A percentile compares a stretch with the other conserved stretches of the same genome.
Evolutionary conservation across 2,329 filamentous ascomycete species (phyloP).

Genomic region (Aspergillus brunneoviolaceus): DNA sequence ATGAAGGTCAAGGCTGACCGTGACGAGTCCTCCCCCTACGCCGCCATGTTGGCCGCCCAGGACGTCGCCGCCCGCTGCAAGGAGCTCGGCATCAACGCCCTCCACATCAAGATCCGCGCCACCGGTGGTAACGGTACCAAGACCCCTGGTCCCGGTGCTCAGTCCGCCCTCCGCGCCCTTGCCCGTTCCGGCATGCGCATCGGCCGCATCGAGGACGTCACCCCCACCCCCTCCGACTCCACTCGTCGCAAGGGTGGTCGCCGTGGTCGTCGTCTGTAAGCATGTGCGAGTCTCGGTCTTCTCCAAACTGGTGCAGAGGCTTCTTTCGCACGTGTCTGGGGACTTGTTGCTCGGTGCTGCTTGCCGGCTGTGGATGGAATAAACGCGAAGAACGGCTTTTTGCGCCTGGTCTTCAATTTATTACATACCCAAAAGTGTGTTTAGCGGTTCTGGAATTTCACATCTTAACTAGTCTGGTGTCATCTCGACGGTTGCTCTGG

Average conservation of each 20-base stretch:
- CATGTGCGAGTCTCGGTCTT: conserved; percentile 38
- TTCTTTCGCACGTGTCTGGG: conserved; percentile 32
- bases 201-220: conserved; percentile 98
- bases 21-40: conserved; percentile 99
- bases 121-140: conserved; percentile 99
- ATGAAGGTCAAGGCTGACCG: conserved; percentile 99
- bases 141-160: conserved; percentile 98
- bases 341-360: conserved; percentile 23
- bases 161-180: conserved; percentile 97
- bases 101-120: conserved; percentile 99
- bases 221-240: conserved; percentile 97
- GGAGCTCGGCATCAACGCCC: conserved; percentile 84
- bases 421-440: conserved; percentile 37
- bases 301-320: conserved; percentile 25
- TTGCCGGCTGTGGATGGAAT: conserved; percentile 48
- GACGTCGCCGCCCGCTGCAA: conserved; percentile 92
- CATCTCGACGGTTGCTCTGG: conserved; percentile 23
- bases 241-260: conserved; percentile 99
- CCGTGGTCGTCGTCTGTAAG: conserved; percentile 99
- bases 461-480: conserved; percentile 23
- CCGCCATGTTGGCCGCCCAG: conserved; percentile 99
- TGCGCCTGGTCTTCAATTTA: conserved; percentile 53
- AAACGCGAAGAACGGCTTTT: conserved; percentile 55
- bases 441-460: conserved; percentile 22
- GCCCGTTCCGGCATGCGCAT: conserved; percentile 99